These are phyloP conservation scores for Cordyceps fumosorosea DNA, from an alignment of 2,329 filamentous ascomycete species.

Conservation along the genomic window DNA sequence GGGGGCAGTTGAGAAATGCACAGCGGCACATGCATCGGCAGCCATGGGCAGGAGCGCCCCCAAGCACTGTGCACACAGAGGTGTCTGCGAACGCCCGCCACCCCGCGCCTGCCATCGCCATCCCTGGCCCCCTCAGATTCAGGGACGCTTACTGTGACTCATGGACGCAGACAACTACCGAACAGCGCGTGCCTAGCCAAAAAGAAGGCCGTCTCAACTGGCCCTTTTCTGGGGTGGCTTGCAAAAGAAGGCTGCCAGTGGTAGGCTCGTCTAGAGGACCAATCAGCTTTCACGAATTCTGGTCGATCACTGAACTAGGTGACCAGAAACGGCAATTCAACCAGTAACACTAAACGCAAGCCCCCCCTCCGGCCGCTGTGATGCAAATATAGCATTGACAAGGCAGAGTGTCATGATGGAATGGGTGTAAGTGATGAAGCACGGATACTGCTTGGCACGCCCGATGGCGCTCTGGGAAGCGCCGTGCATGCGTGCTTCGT, in stretches of 20 bases:
- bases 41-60: too few relatives aligned
- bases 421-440: neutral
- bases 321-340: neutral
- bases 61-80: neutral
- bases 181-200: neutral
- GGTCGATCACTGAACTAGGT: neutral
- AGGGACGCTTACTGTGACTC: neutral
- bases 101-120: neutral
- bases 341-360: neutral
- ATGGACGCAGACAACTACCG: too few relatives aligned
- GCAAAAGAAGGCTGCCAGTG: neutral
- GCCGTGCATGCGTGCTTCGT: neutral
- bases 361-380: neutral
- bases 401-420: neutral
- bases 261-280: neutral
- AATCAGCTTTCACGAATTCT: neutral
- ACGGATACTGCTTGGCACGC: neutral
- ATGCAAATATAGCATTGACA: neutral
- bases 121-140: neutral
- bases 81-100: neutral
- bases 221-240: neutral
- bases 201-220: neutral
- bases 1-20: too few relatives aligned
- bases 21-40: too few relatives aligned
- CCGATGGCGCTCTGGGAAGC: neutral